Evolutionary conservation across 352 stramenopile species (phyloP), one percentile per base, ranked within the genome.

Genomic region (Blastocystis sp.): DNA sequence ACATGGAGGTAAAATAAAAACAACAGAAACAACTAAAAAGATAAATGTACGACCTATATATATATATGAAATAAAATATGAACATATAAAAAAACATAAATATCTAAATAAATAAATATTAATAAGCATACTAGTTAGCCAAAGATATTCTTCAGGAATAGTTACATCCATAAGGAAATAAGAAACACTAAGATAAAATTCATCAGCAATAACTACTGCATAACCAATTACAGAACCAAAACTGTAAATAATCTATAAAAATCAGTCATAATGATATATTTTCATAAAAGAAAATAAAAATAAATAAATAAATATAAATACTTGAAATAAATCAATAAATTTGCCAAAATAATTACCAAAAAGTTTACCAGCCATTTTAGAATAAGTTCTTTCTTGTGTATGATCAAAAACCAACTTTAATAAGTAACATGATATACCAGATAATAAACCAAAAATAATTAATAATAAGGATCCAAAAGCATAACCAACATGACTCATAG

Each of bases 241-340:
- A 36, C 45, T 35, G 32, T 55, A 55, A 0, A 55, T n/a, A 55
- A 55, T n/a, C n/a, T n/a, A n/a, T n/a, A n/a, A n/a, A n/a, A n/a
- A n/a, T n/a, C n/a, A n/a, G n/a, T n/a, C n/a, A n/a, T n/a, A n/a
- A n/a, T n/a, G n/a, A n/a, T n/a, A n/a, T n/a, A n/a, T n/a, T n/a
- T n/a, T n/a, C n/a, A n/a, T n/a, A n/a, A n/a, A n/a, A n/a, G n/a
- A n/a, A n/a, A n/a, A n/a, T n/a, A n/a, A n/a, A n/a, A n/a, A n/a
- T n/a, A n/a, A n/a, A n/a, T n/a, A n/a, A n/a, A n/a, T n/a, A n/a
- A n/a, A n/a, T n/a, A n/a, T n/a, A n/a, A n/a, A n/a, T n/a, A n/a
- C 45, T 55, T 55, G 45, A 36, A 55, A 49, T 11, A 36, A 45
- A 4, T 55, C 48, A 11, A 55, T 55, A 19, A 55, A 49, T 31